Evolutionary conservation across 805 yeast species (phyloP).

Genomic region (Tetrapisispora fleetii): DNA sequence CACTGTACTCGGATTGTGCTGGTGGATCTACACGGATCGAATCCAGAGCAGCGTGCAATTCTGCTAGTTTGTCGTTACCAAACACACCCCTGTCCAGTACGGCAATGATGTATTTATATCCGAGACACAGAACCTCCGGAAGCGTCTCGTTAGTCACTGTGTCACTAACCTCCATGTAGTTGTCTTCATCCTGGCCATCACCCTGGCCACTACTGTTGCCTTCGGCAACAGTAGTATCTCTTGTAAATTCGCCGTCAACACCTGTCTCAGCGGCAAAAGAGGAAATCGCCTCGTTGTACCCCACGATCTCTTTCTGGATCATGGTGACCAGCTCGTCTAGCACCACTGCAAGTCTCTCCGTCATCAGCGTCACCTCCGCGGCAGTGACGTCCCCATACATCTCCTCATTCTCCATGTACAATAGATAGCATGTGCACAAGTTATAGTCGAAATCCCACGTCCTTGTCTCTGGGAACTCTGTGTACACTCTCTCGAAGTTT

Average conservation of each 20-base stretch:
- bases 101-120: neutral
- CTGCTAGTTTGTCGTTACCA: neutral
- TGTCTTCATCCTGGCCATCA: no score
- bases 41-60: neutral
- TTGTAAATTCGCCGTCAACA: neutral
- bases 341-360: neutral
- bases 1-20: neutral
- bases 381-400: neutral
- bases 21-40: neutral
- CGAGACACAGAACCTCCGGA: conserved; percentile 13
- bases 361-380: neutral
- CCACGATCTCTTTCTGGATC: neutral
- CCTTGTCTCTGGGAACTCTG: conserved; percentile 7
- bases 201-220: no score
- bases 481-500: conserved; percentile 15
- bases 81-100: neutral
- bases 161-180: conserved; percentile 21
- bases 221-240: conserved; percentile 3
- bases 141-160: conserved; percentile 19
- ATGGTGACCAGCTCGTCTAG: neutral
- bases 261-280: neutral
- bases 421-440: conserved; percentile 19
- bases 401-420: neutral
- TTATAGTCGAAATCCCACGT: conserved; percentile 29
- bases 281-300: neutral